Evolutionary conservation across 1,284 basidiomycete genomes (phyloP), one percentile per base, ranked within the genome.

Genomic region (Leccinum ponderosum): DNA sequence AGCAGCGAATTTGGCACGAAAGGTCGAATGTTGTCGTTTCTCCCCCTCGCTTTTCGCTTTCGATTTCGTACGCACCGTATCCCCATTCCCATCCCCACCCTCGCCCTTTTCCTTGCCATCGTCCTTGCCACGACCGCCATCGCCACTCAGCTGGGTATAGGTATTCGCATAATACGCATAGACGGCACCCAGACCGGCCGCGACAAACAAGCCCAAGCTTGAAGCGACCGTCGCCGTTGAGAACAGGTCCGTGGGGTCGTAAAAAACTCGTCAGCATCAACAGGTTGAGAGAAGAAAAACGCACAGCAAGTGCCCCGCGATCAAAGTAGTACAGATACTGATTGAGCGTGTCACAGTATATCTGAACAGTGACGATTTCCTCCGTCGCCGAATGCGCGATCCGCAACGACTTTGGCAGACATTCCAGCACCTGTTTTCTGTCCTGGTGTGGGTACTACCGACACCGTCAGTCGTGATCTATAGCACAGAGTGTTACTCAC

Each of bases 1-100:
- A 97, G 97, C 60, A 98, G 78, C 1, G 95, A 94, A 68, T 95
- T 98, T 77, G 96, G 93, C 17, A 98, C 91, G 53, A 99, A 84
- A 0, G 94, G 95, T 17, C 89, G 83, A 37, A 98, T 77, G 61
- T 90, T 86, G 31, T 87, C 87, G 65, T 93, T 94, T 15, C 20
- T 47, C 29, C 15, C 7, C 14, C 14, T n/a, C 48, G 6, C 50
- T 15, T 29, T 8, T 52, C 6, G 25, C 8, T n/a, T 12, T n/a
- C 25, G 3, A 5, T 27, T 52, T 47, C 44, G 17, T 12, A 12
- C 17, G 44, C 44, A 11, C 6, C 44, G 44, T 47, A 22, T 20
- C 42, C 9, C 39, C 14, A 15, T 37, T 0, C 25, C 25, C 25
- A 27, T 27, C n/a, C 17, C 17, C 44, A 14, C 12, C 20, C 20